Percentiles rank a stretch among this genome's conserved stretches.
Evolutionary conservation across 805 yeast genomes (phyloP).

Genomic region (Maudiozyma turicensis): DNA sequence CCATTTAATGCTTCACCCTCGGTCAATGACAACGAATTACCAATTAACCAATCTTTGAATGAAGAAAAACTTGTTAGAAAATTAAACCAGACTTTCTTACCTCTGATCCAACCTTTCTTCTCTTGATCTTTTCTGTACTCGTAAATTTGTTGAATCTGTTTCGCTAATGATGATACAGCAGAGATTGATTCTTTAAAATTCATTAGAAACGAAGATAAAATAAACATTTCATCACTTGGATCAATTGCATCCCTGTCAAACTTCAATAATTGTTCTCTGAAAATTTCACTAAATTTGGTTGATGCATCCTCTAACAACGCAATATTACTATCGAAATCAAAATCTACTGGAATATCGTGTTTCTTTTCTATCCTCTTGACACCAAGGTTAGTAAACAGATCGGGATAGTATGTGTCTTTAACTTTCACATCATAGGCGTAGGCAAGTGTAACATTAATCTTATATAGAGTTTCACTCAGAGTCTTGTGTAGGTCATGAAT

Average conservation of each 20-base stretch:
- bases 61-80: slow-evolving; percentile 28
- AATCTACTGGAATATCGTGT: slow-evolving; percentile 14
- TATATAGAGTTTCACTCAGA: slow-evolving; percentile 28
- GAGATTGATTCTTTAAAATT: slow-evolving; percentile 36
- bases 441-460: slow-evolving; percentile 29
- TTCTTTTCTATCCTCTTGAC: slow-evolving; percentile 7
- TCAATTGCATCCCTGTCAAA: slow-evolving; percentile 25
- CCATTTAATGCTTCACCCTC: slow-evolving; percentile 33
- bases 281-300: slow-evolving; percentile 27
- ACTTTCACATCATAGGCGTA: slow-evolving; percentile 34
- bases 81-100: slow-evolving; percentile 36
- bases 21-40: slow-evolving; percentile 15
- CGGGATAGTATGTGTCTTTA: slow-evolving; percentile 11
- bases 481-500: slow-evolving; percentile 28
- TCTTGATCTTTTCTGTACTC: slow-evolving; percentile 27
- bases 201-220: slow-evolving; percentile 40
- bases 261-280: slow-evolving; percentile 26
- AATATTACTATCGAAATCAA: slow-evolving; percentile 22
- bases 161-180: slow-evolving; percentile 26
- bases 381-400: slow-evolving; percentile 11
- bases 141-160: slow-evolving; percentile 25
- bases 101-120: slow-evolving; percentile 29
- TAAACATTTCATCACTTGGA: slow-evolving; percentile 42
- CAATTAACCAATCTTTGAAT: slow-evolving; percentile 31
- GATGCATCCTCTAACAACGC: slow-evolving; percentile 25